Conservation (phyloP, 78 protist species). For the Polysphondylium violaceum region DNA sequence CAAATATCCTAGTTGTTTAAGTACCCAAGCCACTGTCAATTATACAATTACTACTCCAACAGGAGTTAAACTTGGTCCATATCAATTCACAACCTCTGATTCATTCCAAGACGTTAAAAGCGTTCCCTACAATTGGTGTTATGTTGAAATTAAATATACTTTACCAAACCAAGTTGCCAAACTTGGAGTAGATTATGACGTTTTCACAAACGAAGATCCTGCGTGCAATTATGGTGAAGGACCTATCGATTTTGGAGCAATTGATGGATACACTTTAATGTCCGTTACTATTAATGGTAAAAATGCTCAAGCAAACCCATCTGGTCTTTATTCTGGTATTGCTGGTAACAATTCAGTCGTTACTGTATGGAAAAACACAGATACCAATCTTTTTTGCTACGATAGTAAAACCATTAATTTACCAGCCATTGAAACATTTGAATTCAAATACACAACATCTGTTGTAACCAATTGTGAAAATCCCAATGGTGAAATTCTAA, state of each 20-base stretch:
- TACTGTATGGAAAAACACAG: background rate
- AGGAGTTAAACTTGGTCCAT: background rate
- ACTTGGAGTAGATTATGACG: background rate
- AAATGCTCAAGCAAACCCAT: background rate
- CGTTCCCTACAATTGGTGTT: background rate
- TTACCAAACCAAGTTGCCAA: background rate
- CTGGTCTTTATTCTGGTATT: background rate
- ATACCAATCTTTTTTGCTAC: background rate
- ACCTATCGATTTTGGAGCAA: background rate
- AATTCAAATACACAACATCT: background rate
- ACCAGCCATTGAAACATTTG: background rate
- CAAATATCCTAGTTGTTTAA: background rate
- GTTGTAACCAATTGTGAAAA: background rate
- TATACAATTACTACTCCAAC: background rate
- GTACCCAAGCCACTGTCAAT: background rate
- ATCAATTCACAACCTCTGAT: background rate
- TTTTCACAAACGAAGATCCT: background rate
- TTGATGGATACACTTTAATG: background rate
- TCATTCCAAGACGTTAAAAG: background rate
- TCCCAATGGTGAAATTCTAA: background rate
- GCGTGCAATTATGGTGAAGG: background rate
- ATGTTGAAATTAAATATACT: background rate
- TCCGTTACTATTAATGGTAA: background rate
- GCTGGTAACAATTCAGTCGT: background rate
- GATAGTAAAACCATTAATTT: background rate